These are phyloP conservation scores for Amanita rubescens DNA, from an alignment of 768 basidiomycete genomes.

Conservation along the genomic window DNA sequence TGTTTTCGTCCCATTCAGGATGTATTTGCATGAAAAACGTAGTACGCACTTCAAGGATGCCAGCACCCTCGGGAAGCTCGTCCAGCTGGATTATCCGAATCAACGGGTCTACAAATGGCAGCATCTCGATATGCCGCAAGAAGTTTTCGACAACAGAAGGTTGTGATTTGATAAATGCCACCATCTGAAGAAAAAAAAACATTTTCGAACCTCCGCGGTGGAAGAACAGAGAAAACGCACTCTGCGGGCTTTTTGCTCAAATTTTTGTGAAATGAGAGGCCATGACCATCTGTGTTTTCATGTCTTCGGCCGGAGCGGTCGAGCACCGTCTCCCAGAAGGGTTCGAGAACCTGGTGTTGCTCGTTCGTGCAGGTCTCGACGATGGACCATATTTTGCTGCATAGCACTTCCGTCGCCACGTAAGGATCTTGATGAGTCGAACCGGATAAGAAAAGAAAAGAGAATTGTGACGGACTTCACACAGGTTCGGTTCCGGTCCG, in stretches of 20 bases:
- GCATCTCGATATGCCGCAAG: conserved; percentile 78
- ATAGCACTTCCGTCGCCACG: conserved; percentile 89
- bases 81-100: conserved; percentile 85
- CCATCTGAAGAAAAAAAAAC: conserved; percentile 84
- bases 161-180: conserved; percentile 82
- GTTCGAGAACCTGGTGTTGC: conserved; percentile 62
- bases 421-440: conserved; percentile 68
- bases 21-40: conserved; percentile 15
- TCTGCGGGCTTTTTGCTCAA: conserved; percentile 84
- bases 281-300: conserved; percentile 82
- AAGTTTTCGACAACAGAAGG: conserved; percentile 77
- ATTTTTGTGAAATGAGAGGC: too few relatives aligned
- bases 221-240: conserved; percentile 39
- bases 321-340: conserved; percentile 94
- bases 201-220: too few relatives aligned
- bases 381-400: too few relatives aligned
- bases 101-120: conserved; percentile 87
- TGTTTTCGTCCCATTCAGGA: conserved; percentile 24
- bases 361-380: conserved; percentile 74
- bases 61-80: too few relatives aligned
- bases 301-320: conserved; percentile 76
- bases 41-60: too few relatives aligned
- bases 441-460: conserved; percentile 7
- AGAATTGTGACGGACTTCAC: too few relatives aligned
- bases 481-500: too few relatives aligned